Percentiles rank a stretch among this genome's conserved stretches.
Conservation (phyloP, 2,329 filamentous ascomycete species). For the Proliferodiscus dingleyae region DNA sequence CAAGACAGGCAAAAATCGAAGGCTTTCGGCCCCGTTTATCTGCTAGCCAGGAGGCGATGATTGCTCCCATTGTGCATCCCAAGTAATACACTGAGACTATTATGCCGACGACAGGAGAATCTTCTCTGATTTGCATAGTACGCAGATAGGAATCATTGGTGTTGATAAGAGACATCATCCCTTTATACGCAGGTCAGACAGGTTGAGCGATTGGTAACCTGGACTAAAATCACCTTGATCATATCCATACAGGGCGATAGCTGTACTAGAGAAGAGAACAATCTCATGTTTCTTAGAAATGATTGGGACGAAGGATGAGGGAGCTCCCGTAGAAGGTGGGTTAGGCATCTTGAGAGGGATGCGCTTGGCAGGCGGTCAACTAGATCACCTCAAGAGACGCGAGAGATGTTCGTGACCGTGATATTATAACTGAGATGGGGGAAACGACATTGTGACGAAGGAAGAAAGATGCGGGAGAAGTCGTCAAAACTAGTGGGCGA, state of each 20-base stretch:
- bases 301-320: conserved; percentile 21
- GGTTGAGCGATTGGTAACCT: not conserved
- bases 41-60: conserved; percentile 50
- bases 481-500: too few species aligned
- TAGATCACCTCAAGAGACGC: too few species aligned
- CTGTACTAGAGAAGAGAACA: conserved; percentile 36
- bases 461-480: not conserved
- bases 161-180: conserved; percentile 71
- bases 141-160: conserved; percentile 48
- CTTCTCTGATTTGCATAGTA: conserved; percentile 50
- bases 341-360: conserved; percentile 30
- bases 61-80: conserved; percentile 53
- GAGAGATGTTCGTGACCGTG: not conserved
- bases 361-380: too few species aligned
- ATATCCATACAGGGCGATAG: conserved; percentile 68
- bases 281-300: conserved; percentile 34
- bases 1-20: conserved; percentile 50
- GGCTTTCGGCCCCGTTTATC: conserved; percentile 50
- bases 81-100: conserved; percentile 60
- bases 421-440: not conserved
- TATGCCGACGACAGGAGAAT: conserved; percentile 50
- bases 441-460: not conserved
- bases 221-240: conserved; percentile 56
- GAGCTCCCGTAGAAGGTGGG: conserved; percentile 23
- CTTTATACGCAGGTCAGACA: conserved; percentile 6